phyloP scores from a whole-genome alignment of 805 yeast species.

The Yarrowia porcina region DNA sequence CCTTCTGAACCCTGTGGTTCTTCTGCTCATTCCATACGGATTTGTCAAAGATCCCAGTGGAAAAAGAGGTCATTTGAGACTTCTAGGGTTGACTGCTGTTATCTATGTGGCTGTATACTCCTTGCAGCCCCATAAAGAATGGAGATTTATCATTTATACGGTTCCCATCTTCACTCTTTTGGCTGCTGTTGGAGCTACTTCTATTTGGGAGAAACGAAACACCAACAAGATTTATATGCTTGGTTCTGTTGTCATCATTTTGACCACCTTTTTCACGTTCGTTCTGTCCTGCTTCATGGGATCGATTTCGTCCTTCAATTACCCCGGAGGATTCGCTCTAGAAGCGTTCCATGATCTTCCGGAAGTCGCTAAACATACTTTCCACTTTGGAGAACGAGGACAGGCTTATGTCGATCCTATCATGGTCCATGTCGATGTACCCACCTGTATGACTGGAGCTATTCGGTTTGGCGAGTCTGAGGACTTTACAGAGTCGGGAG shows the following conservation, averaged over 20 bases:
- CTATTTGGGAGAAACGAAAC: slow-evolving; percentile 39
- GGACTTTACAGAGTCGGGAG: slow-evolving; percentile 33
- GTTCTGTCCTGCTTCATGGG: slow-evolving; percentile 51
- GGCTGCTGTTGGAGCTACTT: slow-evolving; percentile 60
- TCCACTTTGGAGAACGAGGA: slow-evolving; percentile 20
- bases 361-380: slow-evolving; percentile 32
- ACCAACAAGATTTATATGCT: slow-evolving; percentile 31
- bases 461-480: slow-evolving; percentile 65
- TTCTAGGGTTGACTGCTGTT: slow-evolving; percentile 51
- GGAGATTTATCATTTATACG: slow-evolving; percentile 81
- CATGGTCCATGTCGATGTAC: slow-evolving; percentile 69
- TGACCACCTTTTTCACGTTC: slow-evolving; percentile 41
- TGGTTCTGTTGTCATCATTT: slow-evolving; percentile 37
- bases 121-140: slow-evolving; percentile 86
- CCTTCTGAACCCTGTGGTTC: slow-evolving; percentile 38
- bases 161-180: slow-evolving; percentile 64
- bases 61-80: slow-evolving; percentile 38
- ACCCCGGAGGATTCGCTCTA: slow-evolving; percentile 86
- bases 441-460: slow-evolving; percentile 85
- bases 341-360: slow-evolving; percentile 47
- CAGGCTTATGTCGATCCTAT: slow-evolving; percentile 30
- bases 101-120: slow-evolving; percentile 65
- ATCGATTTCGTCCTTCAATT: slow-evolving; percentile 66
- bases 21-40: slow-evolving; percentile 44
- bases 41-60: slow-evolving; percentile 42